These are phyloP conservation scores for Sporothrix curviconia DNA, from an alignment of 2,329 filamentous ascomycete species.

Conservation along the genomic window DNA sequence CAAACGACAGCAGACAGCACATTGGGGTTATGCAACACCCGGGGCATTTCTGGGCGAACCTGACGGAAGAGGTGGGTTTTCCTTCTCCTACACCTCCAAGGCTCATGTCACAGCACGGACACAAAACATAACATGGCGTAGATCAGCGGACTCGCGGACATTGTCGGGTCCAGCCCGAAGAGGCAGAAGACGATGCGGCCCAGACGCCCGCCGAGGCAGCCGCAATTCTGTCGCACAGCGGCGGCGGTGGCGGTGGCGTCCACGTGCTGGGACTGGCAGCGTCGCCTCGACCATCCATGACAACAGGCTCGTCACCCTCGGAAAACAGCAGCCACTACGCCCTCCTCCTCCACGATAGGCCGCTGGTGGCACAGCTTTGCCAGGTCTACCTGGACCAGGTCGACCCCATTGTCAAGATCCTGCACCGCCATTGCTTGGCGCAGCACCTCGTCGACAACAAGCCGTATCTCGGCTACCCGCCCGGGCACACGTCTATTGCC, in stretches of 20 bases:
- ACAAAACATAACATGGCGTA: no score
- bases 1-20: neutral
- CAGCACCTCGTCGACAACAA: constrained; percentile 21
- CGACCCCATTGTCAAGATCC: constrained; percentile 23
- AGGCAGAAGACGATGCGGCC: constrained; percentile 1
- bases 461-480: constrained; percentile 22
- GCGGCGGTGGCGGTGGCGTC: no score
- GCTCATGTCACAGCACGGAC: no score
- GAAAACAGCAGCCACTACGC: no score
- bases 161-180: neutral
- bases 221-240: no score
- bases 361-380: constrained; percentile 13
- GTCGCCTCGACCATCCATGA: no score
- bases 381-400: constrained; percentile 21
- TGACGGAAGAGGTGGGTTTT: constrained; percentile 5
- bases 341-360: neutral
- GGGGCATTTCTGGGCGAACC: constrained; percentile 7
- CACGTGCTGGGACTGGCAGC: no score
- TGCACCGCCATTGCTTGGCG: constrained; percentile 20
- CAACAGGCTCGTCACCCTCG: no score
- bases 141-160: neutral
- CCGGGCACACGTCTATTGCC: constrained; percentile 14
- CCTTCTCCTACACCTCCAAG: no score
- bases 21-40: neutral
- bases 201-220: neutral